Evolutionary conservation across 1,284 basidiomycete species (phyloP), one percentile per base, ranked within the genome.

Genomic region (Pseudozyma hubeiensis): DNA sequence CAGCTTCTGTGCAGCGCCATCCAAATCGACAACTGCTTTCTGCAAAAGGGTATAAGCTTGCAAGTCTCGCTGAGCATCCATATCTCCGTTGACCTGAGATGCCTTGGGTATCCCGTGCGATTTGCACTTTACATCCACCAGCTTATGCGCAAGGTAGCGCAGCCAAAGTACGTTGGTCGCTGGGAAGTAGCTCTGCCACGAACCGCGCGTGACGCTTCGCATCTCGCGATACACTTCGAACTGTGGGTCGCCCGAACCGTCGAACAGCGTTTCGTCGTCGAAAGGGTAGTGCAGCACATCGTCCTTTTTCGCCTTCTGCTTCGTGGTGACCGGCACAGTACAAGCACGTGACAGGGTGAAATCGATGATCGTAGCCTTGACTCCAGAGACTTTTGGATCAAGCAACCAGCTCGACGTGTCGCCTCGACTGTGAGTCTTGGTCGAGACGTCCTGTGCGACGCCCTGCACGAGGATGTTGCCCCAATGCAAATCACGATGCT

Each of bases 401-500:
- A 64, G 49, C 31, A 63, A 41, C 69, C 54, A 63, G 24, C n/a
- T 43, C 16, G 43, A 11, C 2, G 11, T 39, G 10, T 47, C 40
- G 7, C 33, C 39, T 9, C 8, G 29, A 17, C 16, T 37, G n/a
- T 30, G 31, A 24, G 11, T 16, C 9, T 6, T 5, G 7, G 44
- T 17, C 14, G 44, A 4, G 3, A 7, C 16, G 19, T 16, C 31
- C 39, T 31, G 52, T 24, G 44, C 34, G 17, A 61, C 56, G 7
- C 17, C 19, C 40, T 64, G 61, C 13, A 99, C 89, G 10, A 99
- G 88, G 51, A 99, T 91, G 85, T 99, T 97, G n/a, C 96, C 96
- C 90, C 94, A 94, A 81, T 99, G 96, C 37, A 99, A 88, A 84
- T 99, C 96, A 17, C 96, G 93, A 85, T 99, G 97, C 93, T 99